Evolutionary conservation across 1,284 basidiomycete species (phyloP).

Genomic region (Irpex lacteus): DNA sequence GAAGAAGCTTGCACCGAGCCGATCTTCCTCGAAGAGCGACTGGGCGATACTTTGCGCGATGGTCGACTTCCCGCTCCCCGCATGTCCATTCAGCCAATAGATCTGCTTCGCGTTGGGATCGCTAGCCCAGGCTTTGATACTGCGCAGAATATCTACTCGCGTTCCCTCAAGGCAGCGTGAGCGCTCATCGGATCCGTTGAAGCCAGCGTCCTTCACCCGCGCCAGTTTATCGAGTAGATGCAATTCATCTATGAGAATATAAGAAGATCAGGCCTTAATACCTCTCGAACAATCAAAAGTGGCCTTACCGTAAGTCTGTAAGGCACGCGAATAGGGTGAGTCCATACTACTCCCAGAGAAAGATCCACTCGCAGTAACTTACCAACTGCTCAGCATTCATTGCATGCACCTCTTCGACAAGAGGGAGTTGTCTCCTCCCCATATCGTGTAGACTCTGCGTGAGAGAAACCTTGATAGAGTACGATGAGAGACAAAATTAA

Average conservation of each 20-base stretch:
- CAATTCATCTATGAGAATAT: neutral
- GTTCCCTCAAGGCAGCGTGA: neutral
- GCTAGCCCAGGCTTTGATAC: neutral
- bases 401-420: no score
- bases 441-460: neutral
- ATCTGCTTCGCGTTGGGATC: neutral
- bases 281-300: neutral
- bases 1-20: slow-evolving; percentile 26
- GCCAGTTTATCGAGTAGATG: neutral
- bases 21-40: neutral
- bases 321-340: no score
- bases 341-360: no score
- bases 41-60: slow-evolving; percentile 13
- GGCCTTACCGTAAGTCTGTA: no score
- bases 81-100: slow-evolving; percentile 16
- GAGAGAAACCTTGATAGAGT: neutral
- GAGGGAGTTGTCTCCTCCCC: neutral
- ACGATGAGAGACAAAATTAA: neutral
- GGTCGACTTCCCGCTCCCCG: slow-evolving; percentile 19
- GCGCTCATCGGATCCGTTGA: neutral
- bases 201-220: neutral
- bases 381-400: no score
- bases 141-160: neutral
- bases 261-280: neutral
- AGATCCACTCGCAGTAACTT: no score